Evolutionary conservation across 164 flowering plant genomes (phyloP).

Genomic region (Echeveria elegans): DNA sequence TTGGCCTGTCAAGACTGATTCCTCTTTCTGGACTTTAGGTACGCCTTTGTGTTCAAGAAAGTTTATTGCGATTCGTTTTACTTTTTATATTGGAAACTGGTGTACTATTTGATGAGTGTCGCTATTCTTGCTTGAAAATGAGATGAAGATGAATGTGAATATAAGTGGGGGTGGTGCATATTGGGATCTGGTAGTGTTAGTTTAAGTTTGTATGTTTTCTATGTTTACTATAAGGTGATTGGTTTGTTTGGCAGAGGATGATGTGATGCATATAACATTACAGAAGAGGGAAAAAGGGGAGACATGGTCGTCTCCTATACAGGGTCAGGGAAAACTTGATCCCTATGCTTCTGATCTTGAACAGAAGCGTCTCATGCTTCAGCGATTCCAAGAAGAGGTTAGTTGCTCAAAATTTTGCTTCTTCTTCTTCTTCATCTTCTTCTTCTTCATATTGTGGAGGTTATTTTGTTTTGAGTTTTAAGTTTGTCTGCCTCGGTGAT

Average conservation of each 20-base stretch:
- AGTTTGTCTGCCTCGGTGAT: not conserved
- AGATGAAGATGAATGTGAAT: not conserved
- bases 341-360: constrained; percentile 67
- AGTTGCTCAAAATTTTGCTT: not conserved
- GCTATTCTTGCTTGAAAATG: not conserved
- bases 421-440: not conserved
- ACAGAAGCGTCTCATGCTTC: constrained; percentile 91
- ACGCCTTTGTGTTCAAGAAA: constrained; percentile 4
- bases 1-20: constrained; percentile 73
- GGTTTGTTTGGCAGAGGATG: constrained; percentile 58
- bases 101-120: no score
- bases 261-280: constrained; percentile 67
- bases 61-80: no score
- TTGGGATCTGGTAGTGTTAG: not conserved
- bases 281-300: constrained; percentile 93
- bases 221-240: not conserved
- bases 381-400: constrained; percentile 95
- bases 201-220: not conserved
- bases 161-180: no score
- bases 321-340: constrained; percentile 80
- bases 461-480: not conserved
- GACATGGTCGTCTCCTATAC: constrained; percentile 86
- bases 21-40: constrained; percentile 92
- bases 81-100: no score
- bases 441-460: not conserved